Percentiles rank a stretch among this genome's conserved stretches.
Conservation (phyloP, 352 stramenopile genomes). For the Halophytophthora polymorphica region DNA sequence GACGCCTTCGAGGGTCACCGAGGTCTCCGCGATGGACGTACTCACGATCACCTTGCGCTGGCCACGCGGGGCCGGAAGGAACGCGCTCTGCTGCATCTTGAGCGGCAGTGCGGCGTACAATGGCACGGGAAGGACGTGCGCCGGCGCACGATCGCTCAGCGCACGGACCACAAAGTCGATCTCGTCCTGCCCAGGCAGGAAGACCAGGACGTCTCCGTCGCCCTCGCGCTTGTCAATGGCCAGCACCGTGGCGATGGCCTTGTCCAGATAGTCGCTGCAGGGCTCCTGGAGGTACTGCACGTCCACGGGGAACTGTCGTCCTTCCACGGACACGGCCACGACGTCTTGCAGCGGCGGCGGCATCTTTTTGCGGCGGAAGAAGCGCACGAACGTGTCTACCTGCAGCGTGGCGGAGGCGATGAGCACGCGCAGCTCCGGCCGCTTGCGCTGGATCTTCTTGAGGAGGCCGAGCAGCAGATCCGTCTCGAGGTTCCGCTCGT, state of each 20-base stretch:
- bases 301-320: constrained; percentile 90
- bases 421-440: constrained; percentile 86
- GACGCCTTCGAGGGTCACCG: constrained; percentile 97
- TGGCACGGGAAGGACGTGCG: constrained; percentile 57
- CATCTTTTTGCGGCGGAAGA: constrained; percentile 75
- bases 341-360: constrained; percentile 36
- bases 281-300: constrained; percentile 85
- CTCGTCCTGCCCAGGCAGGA: constrained; percentile 93
- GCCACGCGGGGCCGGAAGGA: constrained; percentile 66
- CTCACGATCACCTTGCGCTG: constrained; percentile 83
- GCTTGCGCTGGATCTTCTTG: constrained; percentile 93
- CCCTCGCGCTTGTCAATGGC: constrained; percentile 67
- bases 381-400: constrained; percentile 87
- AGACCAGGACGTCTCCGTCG: constrained; percentile 93
- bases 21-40: constrained; percentile 95
- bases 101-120: constrained; percentile 93
- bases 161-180: constrained; percentile 89
- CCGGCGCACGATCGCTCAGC: constrained; percentile 42
- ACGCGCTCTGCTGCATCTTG: constrained; percentile 92
- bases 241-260: constrained; percentile 69
- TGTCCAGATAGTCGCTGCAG: constrained; percentile 64
- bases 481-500: constrained; percentile 93
- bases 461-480: constrained; percentile 94
- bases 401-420: constrained; percentile 80
- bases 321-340: constrained; percentile 74